Conservation (phyloP, 352 stramenopile species). For the Thraustochytrium sp. region DNA sequence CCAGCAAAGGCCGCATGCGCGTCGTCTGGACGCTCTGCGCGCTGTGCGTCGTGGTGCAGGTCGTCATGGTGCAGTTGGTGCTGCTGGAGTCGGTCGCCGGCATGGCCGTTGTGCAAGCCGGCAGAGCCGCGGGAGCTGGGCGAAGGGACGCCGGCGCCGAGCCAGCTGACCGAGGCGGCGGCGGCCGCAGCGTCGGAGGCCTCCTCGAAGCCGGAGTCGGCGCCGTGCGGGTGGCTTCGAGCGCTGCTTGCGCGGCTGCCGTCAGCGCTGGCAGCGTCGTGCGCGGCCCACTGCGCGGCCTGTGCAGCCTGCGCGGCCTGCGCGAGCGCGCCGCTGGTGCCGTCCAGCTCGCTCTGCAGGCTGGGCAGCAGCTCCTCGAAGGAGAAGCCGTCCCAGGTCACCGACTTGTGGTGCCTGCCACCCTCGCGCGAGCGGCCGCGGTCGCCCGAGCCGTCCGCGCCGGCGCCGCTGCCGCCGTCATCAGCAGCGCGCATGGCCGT, state of each 20-base stretch:
- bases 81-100: too few species aligned
- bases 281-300: not conserved
- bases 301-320: not conserved
- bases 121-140: too few species aligned
- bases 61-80: not conserved
- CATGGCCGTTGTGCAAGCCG: too few species aligned
- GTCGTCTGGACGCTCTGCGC: not conserved
- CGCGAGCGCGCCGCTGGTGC: not conserved
- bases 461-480: not conserved
- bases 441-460: not conserved
- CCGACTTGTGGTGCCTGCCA: not conserved
- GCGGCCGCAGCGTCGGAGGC: too few species aligned
- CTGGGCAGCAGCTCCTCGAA: slow-evolving; percentile 17
- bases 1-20: not conserved
- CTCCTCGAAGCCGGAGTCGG: too few species aligned
- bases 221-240: too few species aligned
- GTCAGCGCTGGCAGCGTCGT: too few species aligned
- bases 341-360: slow-evolving; percentile 1
- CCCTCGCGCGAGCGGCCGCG: not conserved
- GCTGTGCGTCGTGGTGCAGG: not conserved
- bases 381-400: slow-evolving; percentile 24
- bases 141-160: too few species aligned
- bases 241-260: too few species aligned
- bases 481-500: too few species aligned
- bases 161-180: too few species aligned